Percentiles rank a stretch among this genome's conserved stretches.
Evolutionary conservation across 352 stramenopile genomes (phyloP).

Genomic region (Phytophthora hybrid): DNA sequence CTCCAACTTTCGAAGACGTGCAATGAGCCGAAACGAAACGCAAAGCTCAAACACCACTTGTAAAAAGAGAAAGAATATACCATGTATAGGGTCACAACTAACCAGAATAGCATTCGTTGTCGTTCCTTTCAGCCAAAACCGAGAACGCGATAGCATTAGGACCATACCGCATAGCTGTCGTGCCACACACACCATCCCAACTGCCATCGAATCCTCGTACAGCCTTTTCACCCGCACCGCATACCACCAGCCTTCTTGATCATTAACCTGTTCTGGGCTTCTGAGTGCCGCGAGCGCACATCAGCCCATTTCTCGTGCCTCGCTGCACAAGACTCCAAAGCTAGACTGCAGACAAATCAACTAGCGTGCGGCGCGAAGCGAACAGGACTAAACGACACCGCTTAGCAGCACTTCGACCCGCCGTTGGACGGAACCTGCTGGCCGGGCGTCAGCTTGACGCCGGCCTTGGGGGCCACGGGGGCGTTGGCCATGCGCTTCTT

Average conservation of each 20-base stretch:
- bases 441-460: slow-evolving; percentile 70
- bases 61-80: slow-evolving; percentile 49
- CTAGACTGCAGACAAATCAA: slow-evolving; percentile 36
- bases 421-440: slow-evolving; percentile 72
- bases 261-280: slow-evolving; percentile 33
- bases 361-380: slow-evolving; percentile 28
- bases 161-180: slow-evolving; percentile 18
- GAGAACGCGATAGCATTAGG: slow-evolving; percentile 25
- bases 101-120: slow-evolving; percentile 50
- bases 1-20: neutral
- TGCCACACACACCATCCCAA: slow-evolving; percentile 21
- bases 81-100: slow-evolving; percentile 62
- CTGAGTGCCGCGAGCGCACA: slow-evolving; percentile 9
- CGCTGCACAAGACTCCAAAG: slow-evolving; percentile 26
- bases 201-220: slow-evolving; percentile 35
- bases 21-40: slow-evolving; percentile 1
- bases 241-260: slow-evolving; percentile 31
- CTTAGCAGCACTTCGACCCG: slow-evolving; percentile 89
- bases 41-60: slow-evolving; percentile 24
- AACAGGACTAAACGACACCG: slow-evolving; percentile 57
- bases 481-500: slow-evolving; percentile 93
- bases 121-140: slow-evolving; percentile 48
- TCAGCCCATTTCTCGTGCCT: slow-evolving; percentile 13
- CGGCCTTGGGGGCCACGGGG: slow-evolving; percentile 73
- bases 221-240: slow-evolving; percentile 34